Evolutionary conservation across 345 rosid genomes (phyloP).

Genomic region (Excoecaria agallocha): DNA sequence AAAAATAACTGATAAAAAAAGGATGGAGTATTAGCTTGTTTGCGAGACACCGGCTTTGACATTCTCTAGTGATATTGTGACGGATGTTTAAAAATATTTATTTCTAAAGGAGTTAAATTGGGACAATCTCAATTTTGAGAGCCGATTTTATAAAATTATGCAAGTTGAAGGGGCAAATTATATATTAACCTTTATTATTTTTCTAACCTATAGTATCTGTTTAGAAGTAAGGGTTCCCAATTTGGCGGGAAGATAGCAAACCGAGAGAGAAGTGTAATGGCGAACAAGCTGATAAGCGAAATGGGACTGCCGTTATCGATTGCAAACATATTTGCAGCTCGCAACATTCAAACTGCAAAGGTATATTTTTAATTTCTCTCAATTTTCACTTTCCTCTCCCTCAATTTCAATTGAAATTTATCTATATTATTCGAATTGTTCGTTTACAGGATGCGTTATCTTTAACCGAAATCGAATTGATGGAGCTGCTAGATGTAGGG

Average conservation of each 20-base stretch:
- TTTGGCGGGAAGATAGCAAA: constrained; percentile 4
- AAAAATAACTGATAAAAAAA: too few species aligned
- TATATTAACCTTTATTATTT: too few species aligned
- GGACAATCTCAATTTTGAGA: too few species aligned
- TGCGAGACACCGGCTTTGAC: too few species aligned
- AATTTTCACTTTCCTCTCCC: background rate
- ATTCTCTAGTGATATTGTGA: too few species aligned
- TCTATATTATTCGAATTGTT: background rate
- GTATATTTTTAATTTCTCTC: constrained; percentile 17
- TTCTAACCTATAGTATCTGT: too few species aligned
- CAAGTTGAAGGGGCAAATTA: too few species aligned
- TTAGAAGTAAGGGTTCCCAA: background rate
- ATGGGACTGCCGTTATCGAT: constrained; percentile 54
- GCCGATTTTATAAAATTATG: too few species aligned
- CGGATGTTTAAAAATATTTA: too few species aligned
- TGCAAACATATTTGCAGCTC: constrained; percentile 65
- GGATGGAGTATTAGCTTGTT: too few species aligned
- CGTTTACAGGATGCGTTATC: constrained; percentile 60
- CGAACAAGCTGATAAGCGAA: constrained; percentile 64
- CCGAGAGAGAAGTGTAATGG: constrained; percentile 32
- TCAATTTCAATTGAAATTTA: background rate
- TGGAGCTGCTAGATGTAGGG: constrained; percentile 66
- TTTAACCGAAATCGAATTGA: constrained; percentile 66
- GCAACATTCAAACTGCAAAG: constrained; percentile 71
- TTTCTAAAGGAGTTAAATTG: too few species aligned